These are phyloP conservation scores for Astrephomene gubernaculifera DNA, from an alignment of 139 green algal species.

Conservation along the genomic window DNA sequence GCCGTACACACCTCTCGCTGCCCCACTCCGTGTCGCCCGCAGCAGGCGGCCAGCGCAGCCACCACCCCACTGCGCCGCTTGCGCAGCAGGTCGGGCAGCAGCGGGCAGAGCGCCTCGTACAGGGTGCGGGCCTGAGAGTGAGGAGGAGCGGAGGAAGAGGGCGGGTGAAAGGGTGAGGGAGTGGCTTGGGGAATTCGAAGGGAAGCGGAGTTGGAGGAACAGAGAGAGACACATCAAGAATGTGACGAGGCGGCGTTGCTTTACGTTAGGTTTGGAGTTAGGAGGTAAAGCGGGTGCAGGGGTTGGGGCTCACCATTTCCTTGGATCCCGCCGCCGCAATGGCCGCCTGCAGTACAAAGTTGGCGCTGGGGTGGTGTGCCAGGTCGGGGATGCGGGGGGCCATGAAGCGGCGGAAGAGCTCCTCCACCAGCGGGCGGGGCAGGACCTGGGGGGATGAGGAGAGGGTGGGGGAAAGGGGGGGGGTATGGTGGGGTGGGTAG, in stretches of 20 bases:
- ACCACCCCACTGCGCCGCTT: conserved; percentile 72
- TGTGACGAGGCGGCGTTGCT: too few species aligned
- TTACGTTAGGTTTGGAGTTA: too few species aligned
- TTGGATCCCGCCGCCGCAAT: conserved; percentile 35
- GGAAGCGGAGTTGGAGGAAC: too few species aligned
- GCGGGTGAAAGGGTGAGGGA: too few species aligned
- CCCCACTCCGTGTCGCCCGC: conserved; percentile 53
- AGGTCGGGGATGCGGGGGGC: conserved; percentile 54
- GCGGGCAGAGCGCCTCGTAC: conserved; percentile 63
- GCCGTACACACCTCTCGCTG: conserved; percentile 60
- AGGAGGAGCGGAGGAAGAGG: too few species aligned
- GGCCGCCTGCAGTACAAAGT: conserved; percentile 81
- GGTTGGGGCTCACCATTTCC: conserved; percentile 47
- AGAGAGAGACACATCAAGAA: too few species aligned
- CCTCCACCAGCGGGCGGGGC: conserved; percentile 19
- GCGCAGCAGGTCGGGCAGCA: conserved; percentile 72
- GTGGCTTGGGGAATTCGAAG: too few species aligned
- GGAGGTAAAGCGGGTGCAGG: too few species aligned
- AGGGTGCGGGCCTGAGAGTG: conserved; percentile 59
- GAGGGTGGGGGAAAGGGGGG: too few species aligned
- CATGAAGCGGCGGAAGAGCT: conserved; percentile 44
- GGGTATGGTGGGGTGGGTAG: too few species aligned
- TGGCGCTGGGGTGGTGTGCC: conserved; percentile 71
- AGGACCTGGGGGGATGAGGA: conserved; percentile 45
- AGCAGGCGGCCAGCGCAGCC: conserved; percentile 76